Conservation (phyloP, 2,329 filamentous ascomycete species). For the Colletotrichum truncatum region DNA sequence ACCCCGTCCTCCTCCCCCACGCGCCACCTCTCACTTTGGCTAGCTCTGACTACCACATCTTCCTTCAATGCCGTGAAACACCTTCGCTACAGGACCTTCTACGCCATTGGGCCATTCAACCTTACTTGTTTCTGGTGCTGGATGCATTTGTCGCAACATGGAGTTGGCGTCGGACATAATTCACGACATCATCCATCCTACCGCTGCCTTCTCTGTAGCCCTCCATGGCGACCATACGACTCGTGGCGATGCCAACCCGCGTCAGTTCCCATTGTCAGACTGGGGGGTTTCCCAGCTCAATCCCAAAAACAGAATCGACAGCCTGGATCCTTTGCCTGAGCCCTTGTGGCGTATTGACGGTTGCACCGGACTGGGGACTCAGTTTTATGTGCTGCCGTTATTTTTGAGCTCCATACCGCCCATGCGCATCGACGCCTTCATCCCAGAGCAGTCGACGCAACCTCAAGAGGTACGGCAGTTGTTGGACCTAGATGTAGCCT, state of each 20-base stretch:
- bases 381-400: constrained; percentile 64
- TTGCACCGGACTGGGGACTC: constrained; percentile 64
- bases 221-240: not conserved
- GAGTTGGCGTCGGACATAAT: constrained; percentile 62
- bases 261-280: constrained; percentile 4
- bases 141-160: constrained; percentile 48
- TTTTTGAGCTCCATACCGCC: constrained; percentile 57
- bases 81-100: constrained; percentile 4
- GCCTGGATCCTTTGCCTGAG: constrained; percentile 52
- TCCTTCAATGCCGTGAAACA: constrained; percentile 18
- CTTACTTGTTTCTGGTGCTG: constrained; percentile 24
- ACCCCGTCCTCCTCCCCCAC: constrained; percentile 2
- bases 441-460: constrained; percentile 58
- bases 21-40: constrained; percentile 4
- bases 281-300: constrained; percentile 65
- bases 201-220: constrained; percentile 55
- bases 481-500: constrained; percentile 60
- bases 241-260: not conserved
- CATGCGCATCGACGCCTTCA: constrained; percentile 66
- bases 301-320: constrained; percentile 69
- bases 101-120: constrained; percentile 6
- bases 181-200: constrained; percentile 66
- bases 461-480: constrained; percentile 51
- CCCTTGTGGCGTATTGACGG: constrained; percentile 69
- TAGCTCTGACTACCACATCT: not conserved